Conservation (phyloP, 306 rosid species). For the Abrus pulchellus region DNA sequence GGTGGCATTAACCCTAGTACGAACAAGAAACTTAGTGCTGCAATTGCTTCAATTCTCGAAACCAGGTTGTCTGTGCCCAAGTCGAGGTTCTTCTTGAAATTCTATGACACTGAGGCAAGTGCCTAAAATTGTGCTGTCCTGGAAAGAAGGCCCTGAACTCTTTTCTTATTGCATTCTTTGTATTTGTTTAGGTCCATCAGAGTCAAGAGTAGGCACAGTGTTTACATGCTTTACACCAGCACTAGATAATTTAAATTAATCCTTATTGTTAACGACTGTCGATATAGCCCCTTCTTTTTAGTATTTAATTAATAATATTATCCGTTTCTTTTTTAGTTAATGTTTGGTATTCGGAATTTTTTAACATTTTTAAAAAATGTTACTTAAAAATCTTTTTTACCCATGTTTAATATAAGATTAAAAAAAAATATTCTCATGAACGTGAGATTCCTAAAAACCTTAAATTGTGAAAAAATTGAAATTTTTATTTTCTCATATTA, state of each 20-base stretch:
- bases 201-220: constrained; percentile 89
- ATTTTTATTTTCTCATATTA: too few species aligned
- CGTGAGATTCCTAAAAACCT: too few species aligned
- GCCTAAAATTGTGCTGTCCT: constrained; percentile 40
- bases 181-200: constrained; percentile 79
- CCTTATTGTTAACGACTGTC: constrained; percentile 56
- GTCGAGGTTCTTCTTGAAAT: constrained; percentile 81
- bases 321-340: too few species aligned
- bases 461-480: too few species aligned
- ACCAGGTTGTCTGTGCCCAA: constrained; percentile 90
- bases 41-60: constrained; percentile 78
- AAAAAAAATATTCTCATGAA: too few species aligned
- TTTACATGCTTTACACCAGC: constrained; percentile 92
- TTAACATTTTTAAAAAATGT: too few species aligned
- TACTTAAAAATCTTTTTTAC: too few species aligned
- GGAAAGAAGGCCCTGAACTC: constrained; percentile 50
- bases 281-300: constrained; percentile 32
- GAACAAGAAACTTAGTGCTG: constrained; percentile 93
- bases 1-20: constrained; percentile 86
- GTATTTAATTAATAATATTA: constrained; percentile 10
- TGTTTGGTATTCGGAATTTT: too few species aligned
- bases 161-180: constrained; percentile 69
- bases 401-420: too few species aligned
- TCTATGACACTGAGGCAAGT: constrained; percentile 91
- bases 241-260: constrained; percentile 78